Conservation (phyloP, 2,329 filamentous ascomycete species). For the Pseudopyricularia javanii region DNA sequence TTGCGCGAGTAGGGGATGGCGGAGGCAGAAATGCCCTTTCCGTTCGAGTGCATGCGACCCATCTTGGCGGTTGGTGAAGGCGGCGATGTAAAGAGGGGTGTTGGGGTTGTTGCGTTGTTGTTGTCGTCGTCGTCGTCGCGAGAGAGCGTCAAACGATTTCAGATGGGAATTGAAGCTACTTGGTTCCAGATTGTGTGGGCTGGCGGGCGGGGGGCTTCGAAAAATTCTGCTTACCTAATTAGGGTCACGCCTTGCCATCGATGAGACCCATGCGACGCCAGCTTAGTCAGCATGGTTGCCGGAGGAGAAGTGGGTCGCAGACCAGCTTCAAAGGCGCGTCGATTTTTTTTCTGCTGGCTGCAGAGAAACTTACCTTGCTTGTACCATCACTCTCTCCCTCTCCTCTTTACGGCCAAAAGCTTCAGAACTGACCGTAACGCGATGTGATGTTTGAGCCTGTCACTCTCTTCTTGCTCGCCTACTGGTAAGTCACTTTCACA, state of each 20-base stretch:
- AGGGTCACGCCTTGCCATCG: conserved; percentile 19
- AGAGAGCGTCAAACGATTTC: not conserved
- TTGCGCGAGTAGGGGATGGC: conserved; percentile 95
- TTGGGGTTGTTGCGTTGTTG: not conserved
- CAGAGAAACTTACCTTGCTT: no score
- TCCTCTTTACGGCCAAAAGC: not conserved
- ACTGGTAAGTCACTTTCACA: not conserved
- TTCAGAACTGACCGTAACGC: no score
- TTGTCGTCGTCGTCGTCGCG: not conserved
- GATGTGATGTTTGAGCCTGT: not conserved
- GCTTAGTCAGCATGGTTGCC: not conserved
- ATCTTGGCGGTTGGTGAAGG: conserved; percentile 43
- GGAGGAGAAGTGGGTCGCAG: not conserved
- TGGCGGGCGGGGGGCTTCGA: conserved; percentile 9
- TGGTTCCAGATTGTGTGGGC: conserved; percentile 1
- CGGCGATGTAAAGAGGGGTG: not conserved
- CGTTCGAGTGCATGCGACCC: conserved; percentile 98
- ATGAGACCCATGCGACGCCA: not conserved
- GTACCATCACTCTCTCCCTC: not conserved
- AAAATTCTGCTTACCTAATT: conserved; percentile 29
- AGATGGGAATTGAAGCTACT: conserved; percentile 1
- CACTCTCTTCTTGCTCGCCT: not conserved
- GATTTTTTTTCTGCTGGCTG: not conserved
- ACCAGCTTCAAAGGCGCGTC: not conserved
- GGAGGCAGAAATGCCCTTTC: conserved; percentile 96